Evolutionary conservation across 768 basidiomycete genomes (phyloP), one percentile per base, ranked within the genome.

Genomic region (Strobilomyces dryophilus): DNA sequence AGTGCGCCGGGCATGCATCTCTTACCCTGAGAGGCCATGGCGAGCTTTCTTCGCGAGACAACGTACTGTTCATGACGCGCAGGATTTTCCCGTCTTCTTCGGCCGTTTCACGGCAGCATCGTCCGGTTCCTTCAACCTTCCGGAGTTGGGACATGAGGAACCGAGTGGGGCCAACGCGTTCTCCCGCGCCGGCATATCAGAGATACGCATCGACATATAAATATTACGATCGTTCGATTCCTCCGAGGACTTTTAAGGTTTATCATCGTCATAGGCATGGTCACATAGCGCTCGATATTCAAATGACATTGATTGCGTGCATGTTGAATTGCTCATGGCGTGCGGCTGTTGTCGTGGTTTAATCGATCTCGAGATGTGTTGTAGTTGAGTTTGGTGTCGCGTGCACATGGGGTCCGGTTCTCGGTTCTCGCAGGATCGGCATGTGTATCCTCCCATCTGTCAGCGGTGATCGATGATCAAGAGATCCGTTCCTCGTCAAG

Each of bases 201-300:
- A 40, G 45, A 45, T 47, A 42, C 35, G 21, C 45, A 8, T 8
- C 26, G 17, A 39, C 36, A 17, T 18, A 17, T 18, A 29, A 48
- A 54, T 32, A 54, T 21, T 18, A 32, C 45, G 11, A 21, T 11
- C 42, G 11, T 34, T 21, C 21, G 9, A 31, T 47, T 24, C 49
- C 49, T 52, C 61, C 57, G 61, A 62, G 61, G 60, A 57, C 37
- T 32, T 36, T 36, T 1, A 2, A 11, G 12, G 24, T 44, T 31
- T 15, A 42, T 52, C 37, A 17, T 21, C 49, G 26, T 42, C 32
- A 2, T 39, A 43, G 40, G 29, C 55, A 8, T 20, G 34, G 34
- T 44, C 47, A 46, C 32, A 27, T 21, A 44, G 20, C 24, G 2
- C 20, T 41, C 26, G 31, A 5, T 34, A 31, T 43, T 27, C 43